Percentiles rank a stretch among this genome's conserved stretches.
Evolutionary conservation across 2,329 filamentous ascomycete species (phyloP).

Genomic region (Aureobasidium sp.): DNA sequence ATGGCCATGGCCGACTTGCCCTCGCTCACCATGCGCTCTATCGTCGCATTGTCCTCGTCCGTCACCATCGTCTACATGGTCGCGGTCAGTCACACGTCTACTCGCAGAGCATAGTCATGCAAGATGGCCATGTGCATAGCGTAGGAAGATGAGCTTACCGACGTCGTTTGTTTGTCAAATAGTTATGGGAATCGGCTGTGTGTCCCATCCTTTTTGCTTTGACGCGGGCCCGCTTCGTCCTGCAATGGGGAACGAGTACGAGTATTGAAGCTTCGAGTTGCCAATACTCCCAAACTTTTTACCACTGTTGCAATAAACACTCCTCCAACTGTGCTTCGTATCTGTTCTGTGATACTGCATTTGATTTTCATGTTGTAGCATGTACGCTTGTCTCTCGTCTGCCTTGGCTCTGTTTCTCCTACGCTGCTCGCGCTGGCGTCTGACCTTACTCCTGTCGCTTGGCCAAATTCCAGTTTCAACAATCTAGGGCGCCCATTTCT

Average conservation of each 20-base stretch:
- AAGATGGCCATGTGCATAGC: not conserved
- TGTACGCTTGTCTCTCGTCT: not conserved
- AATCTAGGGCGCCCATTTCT: not conserved
- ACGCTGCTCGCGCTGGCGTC: not conserved
- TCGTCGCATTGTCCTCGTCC: conserved; percentile 10
- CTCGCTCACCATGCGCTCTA: conserved; percentile 10
- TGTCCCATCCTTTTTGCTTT: conserved; percentile 2
- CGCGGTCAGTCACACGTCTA: not conserved
- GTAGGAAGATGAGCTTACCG: not conserved
- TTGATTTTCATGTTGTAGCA: not conserved
- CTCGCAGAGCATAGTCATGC: not conserved
- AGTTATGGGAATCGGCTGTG: not conserved
- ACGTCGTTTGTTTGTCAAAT: conserved; percentile 5
- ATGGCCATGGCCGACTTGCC: conserved; percentile 11
- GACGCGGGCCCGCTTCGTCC: not conserved
- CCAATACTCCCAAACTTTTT: not conserved
- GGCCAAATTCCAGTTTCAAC: not conserved
- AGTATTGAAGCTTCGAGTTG: not conserved
- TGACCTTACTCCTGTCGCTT: not conserved
- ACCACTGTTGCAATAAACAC: not conserved
- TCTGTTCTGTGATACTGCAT: not conserved
- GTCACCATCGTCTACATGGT: conserved; percentile 9
- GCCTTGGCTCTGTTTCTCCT: not conserved
- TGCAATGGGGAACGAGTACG: not conserved
- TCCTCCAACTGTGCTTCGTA: not conserved